Evolutionary conservation across 1,284 basidiomycete genomes (phyloP), one percentile per base, ranked within the genome.

Genomic region (Leccinum solheimii): DNA sequence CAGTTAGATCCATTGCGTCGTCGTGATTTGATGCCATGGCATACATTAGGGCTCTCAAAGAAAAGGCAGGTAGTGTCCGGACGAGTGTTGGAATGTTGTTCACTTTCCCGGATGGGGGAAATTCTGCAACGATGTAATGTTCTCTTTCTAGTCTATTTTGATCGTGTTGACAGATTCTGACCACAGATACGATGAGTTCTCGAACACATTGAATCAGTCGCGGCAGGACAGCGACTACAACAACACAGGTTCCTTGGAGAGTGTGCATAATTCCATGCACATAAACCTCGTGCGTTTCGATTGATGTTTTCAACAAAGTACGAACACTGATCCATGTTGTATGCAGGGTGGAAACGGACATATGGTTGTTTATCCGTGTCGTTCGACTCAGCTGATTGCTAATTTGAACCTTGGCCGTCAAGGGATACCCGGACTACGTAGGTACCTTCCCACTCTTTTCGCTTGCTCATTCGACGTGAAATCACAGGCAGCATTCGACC

Each of bases 121-220:
- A 67, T 38, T 19, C 60, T 7, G 48, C 56, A 16, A 16, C 40
- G 11, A 57, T 61, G 68, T 70, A 52, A 56, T 48, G 8, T 19
- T 14, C 16, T 26, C 7, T 14, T 16, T 38, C 49, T 1, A 38
- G 32, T 55, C 3, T 5, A 21, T 48, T 45, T 23, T 19, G 4
- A 16, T 19, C 19, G 23, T 45, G 16, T 32, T 55, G n/a, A 55
- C 13, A 48, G 3, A 48, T 48, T 13, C 56, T 27, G 11, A 16
- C n/a, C 34, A 43, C 16, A 69, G 68, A 30, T 69, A 69, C 32
- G 70, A 69, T 13, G 67, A 70, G 16, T 69, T 70, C 48, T 72
- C 68, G 16, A 69, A 69, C 57, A 58, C 60, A 2, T 57, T 36
- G 7, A 62, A 68, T 14, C 59, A 68, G 26, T 72, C 68, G 6